These are phyloP conservation scores for Hanseniaspora taiwanica DNA, from an alignment of 805 yeast genomes.

Conservation along the genomic window DNA sequence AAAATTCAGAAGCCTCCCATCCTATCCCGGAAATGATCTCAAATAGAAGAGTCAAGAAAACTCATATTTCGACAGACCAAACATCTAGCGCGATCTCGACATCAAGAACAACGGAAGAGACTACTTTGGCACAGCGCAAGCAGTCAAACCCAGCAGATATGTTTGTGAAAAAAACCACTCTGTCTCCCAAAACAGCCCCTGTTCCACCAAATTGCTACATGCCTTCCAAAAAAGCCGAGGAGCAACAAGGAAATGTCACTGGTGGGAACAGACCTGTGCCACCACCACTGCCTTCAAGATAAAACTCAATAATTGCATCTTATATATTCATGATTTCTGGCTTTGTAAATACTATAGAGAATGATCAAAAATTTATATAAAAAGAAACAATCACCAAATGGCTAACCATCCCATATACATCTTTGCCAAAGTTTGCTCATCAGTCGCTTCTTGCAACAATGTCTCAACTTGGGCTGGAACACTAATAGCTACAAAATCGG, in stretches of 20 bases:
- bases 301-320: no score
- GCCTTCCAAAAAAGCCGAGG: neutral
- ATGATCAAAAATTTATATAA: no score
- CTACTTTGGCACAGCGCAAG: no score
- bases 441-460: slow-evolving; percentile 69
- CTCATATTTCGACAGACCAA: neutral
- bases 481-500: slow-evolving; percentile 77
- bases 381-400: slow-evolving; percentile 31
- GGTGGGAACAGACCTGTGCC: neutral
- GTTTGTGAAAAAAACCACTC: neutral
- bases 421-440: slow-evolving; percentile 52
- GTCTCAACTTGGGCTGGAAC: slow-evolving; percentile 89
- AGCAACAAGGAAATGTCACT: no score
- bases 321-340: no score
- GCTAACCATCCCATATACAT: slow-evolving; percentile 96
- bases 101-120: no score
- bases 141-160: neutral
- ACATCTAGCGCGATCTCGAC: no score
- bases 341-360: no score
- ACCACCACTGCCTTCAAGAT: slow-evolving; percentile 4
- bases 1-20: neutral
- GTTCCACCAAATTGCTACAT: neutral
- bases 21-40: neutral
- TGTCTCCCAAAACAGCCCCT: neutral
- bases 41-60: neutral